Percentiles rank a stretch among this genome's conserved stretches.
phyloP scores from a whole-genome alignment of 345 rosid species.

The Noccaea bulbosa region DNA sequence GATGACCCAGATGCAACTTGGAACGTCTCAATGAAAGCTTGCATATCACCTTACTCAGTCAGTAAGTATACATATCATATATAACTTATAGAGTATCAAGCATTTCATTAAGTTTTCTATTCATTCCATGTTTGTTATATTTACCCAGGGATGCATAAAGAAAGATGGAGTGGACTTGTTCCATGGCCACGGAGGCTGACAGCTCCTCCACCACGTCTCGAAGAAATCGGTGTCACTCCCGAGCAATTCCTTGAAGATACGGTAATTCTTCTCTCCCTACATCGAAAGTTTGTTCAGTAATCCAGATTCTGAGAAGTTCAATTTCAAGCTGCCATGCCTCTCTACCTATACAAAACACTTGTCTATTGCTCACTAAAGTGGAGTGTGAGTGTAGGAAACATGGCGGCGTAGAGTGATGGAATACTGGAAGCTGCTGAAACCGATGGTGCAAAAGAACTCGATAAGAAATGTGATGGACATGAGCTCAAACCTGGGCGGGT shows the following conservation, averaged over 20 bases:
- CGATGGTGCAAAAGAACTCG: slow-evolving; percentile 68
- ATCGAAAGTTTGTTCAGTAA: too few relatives aligned
- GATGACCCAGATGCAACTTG: slow-evolving; percentile 88
- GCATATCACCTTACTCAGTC: slow-evolving; percentile 79
- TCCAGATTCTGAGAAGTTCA: too few relatives aligned
- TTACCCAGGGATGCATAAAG: slow-evolving; percentile 73
- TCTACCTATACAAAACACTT: neutral
- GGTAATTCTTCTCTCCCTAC: slow-evolving; percentile 45
- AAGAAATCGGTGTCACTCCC: slow-evolving; percentile 72
- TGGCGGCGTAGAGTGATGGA: slow-evolving; percentile 85
- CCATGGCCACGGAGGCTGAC: slow-evolving; percentile 92
- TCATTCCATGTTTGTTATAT: neutral
- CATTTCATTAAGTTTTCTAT: slow-evolving; percentile 13
- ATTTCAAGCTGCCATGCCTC: neutral
- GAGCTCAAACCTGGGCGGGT: slow-evolving; percentile 94
- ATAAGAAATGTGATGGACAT: slow-evolving; percentile 97
- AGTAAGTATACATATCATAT: slow-evolving; percentile 55
- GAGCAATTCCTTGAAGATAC: slow-evolving; percentile 76
- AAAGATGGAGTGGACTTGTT: slow-evolving; percentile 74
- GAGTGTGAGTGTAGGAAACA: slow-evolving; percentile 58
- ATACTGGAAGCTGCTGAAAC: slow-evolving; percentile 92
- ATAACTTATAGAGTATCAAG: neutral
- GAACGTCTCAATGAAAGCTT: slow-evolving; percentile 88
- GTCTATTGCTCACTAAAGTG: slow-evolving; percentile 9
- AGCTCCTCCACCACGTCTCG: slow-evolving; percentile 77